Evolutionary conservation across 306 rosid species (phyloP).

Genomic region (Acacia crassicarpa): DNA sequence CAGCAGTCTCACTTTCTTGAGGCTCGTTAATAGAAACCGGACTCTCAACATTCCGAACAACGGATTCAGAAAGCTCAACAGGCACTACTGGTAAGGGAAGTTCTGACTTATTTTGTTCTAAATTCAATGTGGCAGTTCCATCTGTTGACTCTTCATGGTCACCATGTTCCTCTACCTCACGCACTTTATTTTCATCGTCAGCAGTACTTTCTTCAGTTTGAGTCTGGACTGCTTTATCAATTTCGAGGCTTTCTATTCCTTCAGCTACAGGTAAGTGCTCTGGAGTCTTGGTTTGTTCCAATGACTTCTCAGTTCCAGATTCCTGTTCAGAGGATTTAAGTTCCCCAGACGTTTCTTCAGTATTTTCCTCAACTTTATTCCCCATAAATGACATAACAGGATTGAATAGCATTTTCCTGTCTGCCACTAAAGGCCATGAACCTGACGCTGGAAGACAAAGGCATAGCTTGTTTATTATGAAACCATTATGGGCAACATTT

Average conservation of each 20-base stretch:
- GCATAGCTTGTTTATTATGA: slow-evolving; percentile 30
- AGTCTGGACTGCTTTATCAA: slow-evolving; percentile 8
- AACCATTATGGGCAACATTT: not conserved
- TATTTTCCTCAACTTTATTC: slow-evolving; percentile 44
- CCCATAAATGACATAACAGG: slow-evolving; percentile 73
- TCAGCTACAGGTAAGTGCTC: slow-evolving; percentile 28
- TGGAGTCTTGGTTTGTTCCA: slow-evolving; percentile 36
- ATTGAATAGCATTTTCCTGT: slow-evolving; percentile 50
- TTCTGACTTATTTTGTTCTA: slow-evolving; percentile 37
- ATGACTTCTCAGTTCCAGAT: slow-evolving; percentile 36
- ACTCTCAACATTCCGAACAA: slow-evolving; percentile 34
- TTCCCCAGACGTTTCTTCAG: slow-evolving; percentile 35
- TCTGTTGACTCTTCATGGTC: slow-evolving; percentile 29
- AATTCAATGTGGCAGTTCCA: slow-evolving; percentile 29
- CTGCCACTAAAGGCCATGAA: slow-evolving; percentile 54
- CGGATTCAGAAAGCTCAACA: slow-evolving; percentile 38
- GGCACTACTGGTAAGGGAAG: slow-evolving; percentile 33
- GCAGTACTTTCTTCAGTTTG: slow-evolving; percentile 33
- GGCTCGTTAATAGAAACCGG: slow-evolving; percentile 29
- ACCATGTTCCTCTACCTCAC: slow-evolving; percentile 28
- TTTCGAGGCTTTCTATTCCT: slow-evolving; percentile 31
- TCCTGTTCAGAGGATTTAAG: slow-evolving; percentile 31
- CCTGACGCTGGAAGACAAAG: slow-evolving; percentile 51
- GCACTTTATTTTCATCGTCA: slow-evolving; percentile 32
- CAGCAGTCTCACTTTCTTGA: slow-evolving; percentile 41